Percentiles rank a stretch among this genome's conserved stretches.
Evolutionary conservation across 257 asterid genomes (phyloP).

Genomic region (Primulina tabacum): DNA sequence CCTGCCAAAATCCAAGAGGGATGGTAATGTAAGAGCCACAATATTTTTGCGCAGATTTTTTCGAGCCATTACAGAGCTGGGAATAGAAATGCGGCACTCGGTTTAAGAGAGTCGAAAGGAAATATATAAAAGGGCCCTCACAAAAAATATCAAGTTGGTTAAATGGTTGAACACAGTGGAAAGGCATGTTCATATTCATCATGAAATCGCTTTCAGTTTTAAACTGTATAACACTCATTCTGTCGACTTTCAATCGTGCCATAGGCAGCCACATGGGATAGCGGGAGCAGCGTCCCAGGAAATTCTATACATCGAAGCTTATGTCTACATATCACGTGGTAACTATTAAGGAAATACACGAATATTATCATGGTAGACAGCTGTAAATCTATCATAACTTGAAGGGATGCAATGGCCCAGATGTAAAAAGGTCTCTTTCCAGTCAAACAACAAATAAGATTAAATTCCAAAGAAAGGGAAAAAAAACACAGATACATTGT

Average conservation of each 20-base stretch:
- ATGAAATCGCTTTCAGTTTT: neutral
- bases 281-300: neutral
- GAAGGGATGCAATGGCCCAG: neutral
- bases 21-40: neutral
- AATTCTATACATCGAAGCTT: neutral
- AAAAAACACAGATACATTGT: neutral
- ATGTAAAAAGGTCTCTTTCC: no score
- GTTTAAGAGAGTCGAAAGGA: neutral
- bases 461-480: no score
- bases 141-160: neutral
- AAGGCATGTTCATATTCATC: neutral
- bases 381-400: neutral
- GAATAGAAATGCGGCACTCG: neutral
- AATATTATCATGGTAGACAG: neutral
- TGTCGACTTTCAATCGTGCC: neutral
- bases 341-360: neutral
- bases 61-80: neutral
- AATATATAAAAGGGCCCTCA: neutral
- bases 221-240: no score
- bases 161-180: neutral
- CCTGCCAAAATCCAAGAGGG: constrained; percentile 38
- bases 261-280: neutral
- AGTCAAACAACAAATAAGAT: neutral
- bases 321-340: neutral
- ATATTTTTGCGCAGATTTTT: neutral